Conservation (phyloP, 148 eudicot genomes). For the Pharnaceum exiguum region DNA sequence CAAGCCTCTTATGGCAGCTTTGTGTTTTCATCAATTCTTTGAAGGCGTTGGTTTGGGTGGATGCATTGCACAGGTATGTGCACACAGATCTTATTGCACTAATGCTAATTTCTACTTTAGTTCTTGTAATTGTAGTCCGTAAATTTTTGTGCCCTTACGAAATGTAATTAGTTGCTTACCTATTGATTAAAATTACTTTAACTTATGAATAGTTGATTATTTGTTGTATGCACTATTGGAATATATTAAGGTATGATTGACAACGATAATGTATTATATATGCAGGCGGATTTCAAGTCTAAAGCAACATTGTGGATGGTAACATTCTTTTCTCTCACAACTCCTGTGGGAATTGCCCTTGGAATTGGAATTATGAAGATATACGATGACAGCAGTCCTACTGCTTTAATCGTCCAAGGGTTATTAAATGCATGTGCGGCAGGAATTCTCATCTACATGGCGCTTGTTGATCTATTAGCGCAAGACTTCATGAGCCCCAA, state of each 20-base stretch:
- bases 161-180: too few relatives aligned
- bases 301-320: constrained; percentile 31
- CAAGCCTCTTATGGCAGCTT: constrained; percentile 34
- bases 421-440: constrained; percentile 33
- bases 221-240: too few relatives aligned
- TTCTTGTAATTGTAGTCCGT: background rate
- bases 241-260: too few relatives aligned
- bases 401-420: constrained; percentile 37
- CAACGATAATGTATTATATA: too few relatives aligned
- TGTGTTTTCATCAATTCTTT: constrained; percentile 43
- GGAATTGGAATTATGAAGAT: constrained; percentile 38
- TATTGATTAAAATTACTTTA: too few relatives aligned
- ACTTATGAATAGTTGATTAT: too few relatives aligned
- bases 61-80: constrained; percentile 37
- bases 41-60: constrained; percentile 51
- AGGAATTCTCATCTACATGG: constrained; percentile 46
- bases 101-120: background rate
- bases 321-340: constrained; percentile 35
- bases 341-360: constrained; percentile 32
- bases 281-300: constrained; percentile 37
- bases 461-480: constrained; percentile 39
- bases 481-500: constrained; percentile 39
- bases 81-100: background rate
- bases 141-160: too few relatives aligned
- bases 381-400: constrained; percentile 32